A percentile compares a stretch with the other conserved stretches of the same genome.
These are phyloP conservation scores for Biscogniauxia sp. DNA, from an alignment of 2,329 filamentous ascomycete species.

Conservation along the genomic window DNA sequence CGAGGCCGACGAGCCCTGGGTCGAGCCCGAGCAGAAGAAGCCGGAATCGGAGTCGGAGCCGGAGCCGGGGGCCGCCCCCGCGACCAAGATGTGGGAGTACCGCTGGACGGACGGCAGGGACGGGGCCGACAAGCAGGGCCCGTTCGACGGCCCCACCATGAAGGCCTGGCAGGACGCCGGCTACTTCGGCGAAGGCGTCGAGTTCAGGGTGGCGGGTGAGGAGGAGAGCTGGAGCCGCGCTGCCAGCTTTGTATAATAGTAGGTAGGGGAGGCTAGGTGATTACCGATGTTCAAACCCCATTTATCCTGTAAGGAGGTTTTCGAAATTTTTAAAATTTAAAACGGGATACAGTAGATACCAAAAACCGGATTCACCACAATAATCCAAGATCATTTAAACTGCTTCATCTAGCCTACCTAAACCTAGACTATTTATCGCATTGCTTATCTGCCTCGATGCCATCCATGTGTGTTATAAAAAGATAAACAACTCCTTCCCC, in stretches of 20 bases:
- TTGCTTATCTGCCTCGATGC: neutral
- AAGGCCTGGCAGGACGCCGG: constrained; percentile 86
- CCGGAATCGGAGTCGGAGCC: neutral
- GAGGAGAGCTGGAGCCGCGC: constrained; percentile 54
- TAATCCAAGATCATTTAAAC: neutral
- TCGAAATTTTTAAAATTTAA: too few relatives aligned
- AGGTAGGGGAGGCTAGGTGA: too few relatives aligned
- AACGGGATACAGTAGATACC: neutral
- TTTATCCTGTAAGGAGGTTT: neutral
- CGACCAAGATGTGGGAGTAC: constrained; percentile 73
- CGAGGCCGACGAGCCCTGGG: constrained; percentile 87
- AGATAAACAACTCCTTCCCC: too few relatives aligned
- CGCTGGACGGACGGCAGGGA: constrained; percentile 88
- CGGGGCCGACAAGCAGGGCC: constrained; percentile 74
- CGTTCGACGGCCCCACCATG: constrained; percentile 85
- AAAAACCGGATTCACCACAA: neutral
- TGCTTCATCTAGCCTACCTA: neutral
- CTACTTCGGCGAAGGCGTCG: constrained; percentile 89
- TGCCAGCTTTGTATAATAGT: constrained; percentile 48
- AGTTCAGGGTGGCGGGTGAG: constrained; percentile 63
- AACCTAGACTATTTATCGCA: too few relatives aligned
- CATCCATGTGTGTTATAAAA: neutral
- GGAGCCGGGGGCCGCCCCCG: constrained; percentile 25
- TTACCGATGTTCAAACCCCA: neutral
- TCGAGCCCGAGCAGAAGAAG: constrained; percentile 39